phyloP scores from a whole-genome alignment of 2,329 filamentous ascomycete genomes.

The Alternaria consortialis region DNA sequence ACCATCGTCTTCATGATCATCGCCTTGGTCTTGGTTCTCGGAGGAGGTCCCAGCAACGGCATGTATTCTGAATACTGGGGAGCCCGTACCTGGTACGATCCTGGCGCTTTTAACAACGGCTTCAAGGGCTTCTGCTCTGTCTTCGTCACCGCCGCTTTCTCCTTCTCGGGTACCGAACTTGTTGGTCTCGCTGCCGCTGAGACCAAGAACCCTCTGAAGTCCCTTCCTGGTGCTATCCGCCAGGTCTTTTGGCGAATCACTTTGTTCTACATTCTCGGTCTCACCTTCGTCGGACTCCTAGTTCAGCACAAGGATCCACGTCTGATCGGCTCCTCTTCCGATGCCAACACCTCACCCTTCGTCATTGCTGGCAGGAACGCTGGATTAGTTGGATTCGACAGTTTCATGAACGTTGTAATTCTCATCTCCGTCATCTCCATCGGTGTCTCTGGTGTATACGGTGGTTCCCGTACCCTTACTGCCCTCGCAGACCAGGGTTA shows the following conservation, averaged over 20 bases:
- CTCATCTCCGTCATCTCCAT: slow-evolving; percentile 68
- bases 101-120: slow-evolving; percentile 63
- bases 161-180: slow-evolving; percentile 69
- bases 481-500: slow-evolving; percentile 66
- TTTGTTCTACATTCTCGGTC: slow-evolving; percentile 56
- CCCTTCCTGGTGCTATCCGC: slow-evolving; percentile 55
- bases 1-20: slow-evolving; percentile 56
- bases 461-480: slow-evolving; percentile 65
- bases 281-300: slow-evolving; percentile 57
- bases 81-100: slow-evolving; percentile 67
- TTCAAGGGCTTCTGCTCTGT: slow-evolving; percentile 72
- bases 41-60: slow-evolving; percentile 62
- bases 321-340: slow-evolving; percentile 49
- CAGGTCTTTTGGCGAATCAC: slow-evolving; percentile 60
- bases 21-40: slow-evolving; percentile 64
- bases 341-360: slow-evolving; percentile 66
- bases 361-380: slow-evolving; percentile 71
- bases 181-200: slow-evolving; percentile 69
- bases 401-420: slow-evolving; percentile 74
- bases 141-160: slow-evolving; percentile 70
- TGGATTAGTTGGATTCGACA: slow-evolving; percentile 67
- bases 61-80: slow-evolving; percentile 64
- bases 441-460: slow-evolving; percentile 67
- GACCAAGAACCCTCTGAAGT: slow-evolving; percentile 63
- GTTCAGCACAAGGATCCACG: slow-evolving; percentile 45